A percentile compares a stretch with the other conserved stretches of the same genome.
These are phyloP conservation scores for Geotrichum reessii DNA, from an alignment of 1,139 yeast genomes.

Conservation along the genomic window DNA sequence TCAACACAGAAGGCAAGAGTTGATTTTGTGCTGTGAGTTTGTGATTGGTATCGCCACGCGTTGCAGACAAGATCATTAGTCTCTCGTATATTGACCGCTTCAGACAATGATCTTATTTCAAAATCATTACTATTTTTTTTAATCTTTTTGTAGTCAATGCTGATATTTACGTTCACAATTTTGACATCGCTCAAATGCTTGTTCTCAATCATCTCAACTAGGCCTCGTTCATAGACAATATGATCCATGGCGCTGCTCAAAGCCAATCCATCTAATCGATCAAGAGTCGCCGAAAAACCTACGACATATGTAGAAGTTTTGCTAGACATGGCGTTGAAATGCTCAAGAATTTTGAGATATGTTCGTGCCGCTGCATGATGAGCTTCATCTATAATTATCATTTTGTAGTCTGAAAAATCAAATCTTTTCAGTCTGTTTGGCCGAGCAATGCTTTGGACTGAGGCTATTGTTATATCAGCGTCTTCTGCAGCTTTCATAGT, in stretches of 20 bases:
- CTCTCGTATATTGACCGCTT: constrained; percentile 49
- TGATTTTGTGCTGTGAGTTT: constrained; percentile 42
- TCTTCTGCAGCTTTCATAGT: constrained; percentile 37
- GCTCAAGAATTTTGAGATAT: constrained; percentile 52
- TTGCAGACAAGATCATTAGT: constrained; percentile 53
- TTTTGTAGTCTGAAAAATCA: constrained; percentile 54
- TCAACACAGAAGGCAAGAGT: constrained; percentile 77
- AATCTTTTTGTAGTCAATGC: constrained; percentile 37
- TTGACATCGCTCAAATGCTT: constrained; percentile 67
- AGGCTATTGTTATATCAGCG: constrained; percentile 69
- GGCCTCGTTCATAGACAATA: constrained; percentile 63
- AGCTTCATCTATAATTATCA: constrained; percentile 84
- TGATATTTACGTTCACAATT: constrained; percentile 52
- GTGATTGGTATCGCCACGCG: constrained; percentile 48
- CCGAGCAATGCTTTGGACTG: constrained; percentile 60
- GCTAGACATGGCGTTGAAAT: constrained; percentile 47
- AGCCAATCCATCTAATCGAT: constrained; percentile 58
- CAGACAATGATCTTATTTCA: constrained; percentile 46
- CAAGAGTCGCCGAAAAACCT: constrained; percentile 85
- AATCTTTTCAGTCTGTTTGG: constrained; percentile 47
- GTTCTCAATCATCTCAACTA: constrained; percentile 61
- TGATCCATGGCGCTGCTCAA: constrained; percentile 62
- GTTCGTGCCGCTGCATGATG: constrained; percentile 82
- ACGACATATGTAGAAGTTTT: constrained; percentile 50
- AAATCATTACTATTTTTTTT: constrained; percentile 48